phyloP scores from a whole-genome alignment of 2,329 filamentous ascomycete genomes.

The Xenosphaeropsis pyriputrescens region DNA sequence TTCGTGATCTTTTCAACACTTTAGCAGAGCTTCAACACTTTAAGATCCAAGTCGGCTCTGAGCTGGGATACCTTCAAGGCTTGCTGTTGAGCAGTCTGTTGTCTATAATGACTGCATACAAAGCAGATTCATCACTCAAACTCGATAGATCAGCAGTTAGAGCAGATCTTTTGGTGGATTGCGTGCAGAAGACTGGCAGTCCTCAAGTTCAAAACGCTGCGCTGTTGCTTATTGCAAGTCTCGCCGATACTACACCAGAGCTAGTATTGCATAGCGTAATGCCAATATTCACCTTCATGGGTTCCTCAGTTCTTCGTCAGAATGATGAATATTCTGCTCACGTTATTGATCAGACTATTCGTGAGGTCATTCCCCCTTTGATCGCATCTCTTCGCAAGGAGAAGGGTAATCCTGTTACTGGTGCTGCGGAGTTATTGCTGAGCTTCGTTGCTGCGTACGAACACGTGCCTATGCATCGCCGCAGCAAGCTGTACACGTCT shows the following conservation, averaged over 20 bases:
- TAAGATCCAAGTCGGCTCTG: slow-evolving; percentile 66
- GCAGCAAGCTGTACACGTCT: slow-evolving; percentile 70
- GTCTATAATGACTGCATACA: slow-evolving; percentile 69
- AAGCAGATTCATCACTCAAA: slow-evolving; percentile 40
- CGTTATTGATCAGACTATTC: slow-evolving; percentile 89
- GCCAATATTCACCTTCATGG: slow-evolving; percentile 99
- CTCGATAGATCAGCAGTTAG: slow-evolving; percentile 71
- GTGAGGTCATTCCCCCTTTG: slow-evolving; percentile 82
- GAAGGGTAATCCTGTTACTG: slow-evolving; percentile 62
- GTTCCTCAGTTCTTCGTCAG: slow-evolving; percentile 76
- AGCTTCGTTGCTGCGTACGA: slow-evolving; percentile 96
- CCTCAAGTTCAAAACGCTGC: slow-evolving; percentile 90
- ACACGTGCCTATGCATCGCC: slow-evolving; percentile 80
- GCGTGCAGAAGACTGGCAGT: slow-evolving; percentile 80
- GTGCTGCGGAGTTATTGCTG: slow-evolving; percentile 77
- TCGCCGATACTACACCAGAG: slow-evolving; percentile 80
- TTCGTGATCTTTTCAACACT: slow-evolving; percentile 67
- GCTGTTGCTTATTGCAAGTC: slow-evolving; percentile 70
- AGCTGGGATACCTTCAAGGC: slow-evolving; percentile 81
- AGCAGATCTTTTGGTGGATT: slow-evolving; percentile 84
- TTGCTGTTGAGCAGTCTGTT: slow-evolving; percentile 70
- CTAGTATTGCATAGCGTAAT: slow-evolving; percentile 92
- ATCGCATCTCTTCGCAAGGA: slow-evolving; percentile 74
- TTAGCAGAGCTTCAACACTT: slow-evolving; percentile 82
- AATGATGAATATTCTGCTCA: slow-evolving; percentile 95